These are phyloP conservation scores for Hirsutella rhossiliensis DNA, from an alignment of 2,329 filamentous ascomycete species.

Conservation along the genomic window DNA sequence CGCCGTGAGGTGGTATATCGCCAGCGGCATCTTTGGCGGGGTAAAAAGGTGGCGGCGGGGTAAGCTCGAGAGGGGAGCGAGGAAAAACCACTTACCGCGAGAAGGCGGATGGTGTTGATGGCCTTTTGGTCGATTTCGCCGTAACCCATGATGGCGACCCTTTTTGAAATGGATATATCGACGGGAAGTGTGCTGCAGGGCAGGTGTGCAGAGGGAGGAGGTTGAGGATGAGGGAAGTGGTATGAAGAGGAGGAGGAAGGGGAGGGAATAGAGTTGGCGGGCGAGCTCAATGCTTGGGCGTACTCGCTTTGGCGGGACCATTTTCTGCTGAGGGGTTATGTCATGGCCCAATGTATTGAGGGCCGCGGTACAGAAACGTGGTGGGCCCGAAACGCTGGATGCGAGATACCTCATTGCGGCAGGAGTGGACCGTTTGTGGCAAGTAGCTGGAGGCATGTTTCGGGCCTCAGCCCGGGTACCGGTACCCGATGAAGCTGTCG, in stretches of 20 bases:
- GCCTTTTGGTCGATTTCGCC: slow-evolving; percentile 77
- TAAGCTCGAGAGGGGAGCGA: not conserved
- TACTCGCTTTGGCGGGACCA: not conserved
- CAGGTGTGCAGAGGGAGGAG: slow-evolving; percentile 8
- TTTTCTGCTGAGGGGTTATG: slow-evolving; percentile 18
- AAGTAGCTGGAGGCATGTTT: no score
- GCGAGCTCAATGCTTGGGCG: slow-evolving; percentile 1
- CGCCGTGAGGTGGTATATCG: no score
- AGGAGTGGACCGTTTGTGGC: no score
- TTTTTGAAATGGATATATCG: slow-evolving; percentile 8
- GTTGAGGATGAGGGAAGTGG: no score
- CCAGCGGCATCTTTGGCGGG: slow-evolving; percentile 10
- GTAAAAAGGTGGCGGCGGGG: slow-evolving; percentile 9
- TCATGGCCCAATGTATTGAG: no score
- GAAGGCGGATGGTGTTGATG: slow-evolving; percentile 95
- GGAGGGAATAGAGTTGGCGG: slow-evolving; percentile 1
- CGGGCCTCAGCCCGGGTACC: no score
- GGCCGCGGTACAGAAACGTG: no score
- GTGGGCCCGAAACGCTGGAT: no score
- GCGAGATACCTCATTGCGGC: no score
- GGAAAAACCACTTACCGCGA: slow-evolving; percentile 64
- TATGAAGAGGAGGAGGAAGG: slow-evolving; percentile 6
- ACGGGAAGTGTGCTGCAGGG: not conserved
- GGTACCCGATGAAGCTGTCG: no score
- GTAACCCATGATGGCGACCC: slow-evolving; percentile 65